Percentiles rank a stretch among this genome's conserved stretches.
These are phyloP conservation scores for Fusarium buharicum DNA, from an alignment of 2,329 filamentous ascomycete genomes.

Conservation along the genomic window DNA sequence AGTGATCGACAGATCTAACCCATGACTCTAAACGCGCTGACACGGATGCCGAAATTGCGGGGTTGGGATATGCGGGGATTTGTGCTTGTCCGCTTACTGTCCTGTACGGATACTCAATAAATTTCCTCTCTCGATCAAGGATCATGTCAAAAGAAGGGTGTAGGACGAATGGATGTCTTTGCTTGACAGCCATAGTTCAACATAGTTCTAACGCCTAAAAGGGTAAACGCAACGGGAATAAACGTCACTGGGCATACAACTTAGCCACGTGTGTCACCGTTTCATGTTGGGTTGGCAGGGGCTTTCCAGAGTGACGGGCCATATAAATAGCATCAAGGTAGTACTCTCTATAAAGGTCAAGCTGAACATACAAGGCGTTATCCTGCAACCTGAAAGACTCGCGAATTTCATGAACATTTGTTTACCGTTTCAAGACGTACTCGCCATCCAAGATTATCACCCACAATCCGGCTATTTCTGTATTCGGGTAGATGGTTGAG, in stretches of 20 bases:
- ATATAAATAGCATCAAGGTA: too few species aligned
- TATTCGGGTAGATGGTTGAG: too few species aligned
- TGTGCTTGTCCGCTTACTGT: not conserved
- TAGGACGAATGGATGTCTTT: not conserved
- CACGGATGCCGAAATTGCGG: constrained; percentile 13
- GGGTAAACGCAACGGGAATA: not conserved
- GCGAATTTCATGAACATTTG: too few species aligned
- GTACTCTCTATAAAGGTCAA: too few species aligned
- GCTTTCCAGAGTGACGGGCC: too few species aligned
- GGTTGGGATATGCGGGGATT: not conserved
- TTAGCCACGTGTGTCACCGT: not conserved
- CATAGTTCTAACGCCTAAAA: not conserved
- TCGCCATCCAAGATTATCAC: too few species aligned
- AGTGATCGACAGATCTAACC: constrained; percentile 25
- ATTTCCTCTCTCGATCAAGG: constrained; percentile 4
- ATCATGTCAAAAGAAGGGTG: not conserved
- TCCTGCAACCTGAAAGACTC: too few species aligned
- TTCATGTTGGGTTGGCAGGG: not conserved
- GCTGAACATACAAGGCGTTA: too few species aligned
- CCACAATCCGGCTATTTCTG: too few species aligned
- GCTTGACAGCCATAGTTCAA: not conserved
- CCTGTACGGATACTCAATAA: too few species aligned
- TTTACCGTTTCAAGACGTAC: too few species aligned
- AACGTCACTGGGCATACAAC: not conserved
- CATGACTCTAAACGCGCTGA: constrained; percentile 13